Percentiles rank a stretch among this genome's conserved stretches.
Evolutionary conservation across 352 stramenopile genomes (phyloP).

Genomic region (Blastocystis sp.): DNA sequence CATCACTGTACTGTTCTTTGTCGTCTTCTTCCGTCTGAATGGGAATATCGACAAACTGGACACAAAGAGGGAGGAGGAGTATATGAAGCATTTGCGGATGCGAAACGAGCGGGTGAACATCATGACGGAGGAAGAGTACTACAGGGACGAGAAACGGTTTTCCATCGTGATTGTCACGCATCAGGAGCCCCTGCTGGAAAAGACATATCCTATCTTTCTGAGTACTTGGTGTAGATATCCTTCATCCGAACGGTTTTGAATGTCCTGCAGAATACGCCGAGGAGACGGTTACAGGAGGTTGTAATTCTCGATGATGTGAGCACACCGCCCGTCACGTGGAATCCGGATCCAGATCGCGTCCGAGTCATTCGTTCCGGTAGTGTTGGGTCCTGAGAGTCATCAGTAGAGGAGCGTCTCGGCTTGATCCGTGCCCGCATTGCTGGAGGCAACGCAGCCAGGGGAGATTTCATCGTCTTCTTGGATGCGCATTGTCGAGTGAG

Average conservation of each 20-base stretch:
- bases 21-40: not conserved
- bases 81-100: not conserved
- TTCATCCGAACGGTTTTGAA: constrained; percentile 44
- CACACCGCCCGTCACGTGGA: constrained; percentile 53
- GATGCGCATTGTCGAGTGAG: constrained; percentile 72
- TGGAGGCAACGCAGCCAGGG: constrained; percentile 55
- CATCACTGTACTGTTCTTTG: not conserved
- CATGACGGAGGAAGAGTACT: constrained; percentile 44
- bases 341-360: constrained; percentile 54
- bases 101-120: not conserved
- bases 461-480: constrained; percentile 66
- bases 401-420: constrained; percentile 51
- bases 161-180: constrained; percentile 62
- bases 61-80: not conserved
- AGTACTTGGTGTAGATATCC: not conserved
- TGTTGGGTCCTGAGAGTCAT: not conserved
- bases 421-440: constrained; percentile 65
- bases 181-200: constrained; percentile 52
- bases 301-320: constrained; percentile 32
- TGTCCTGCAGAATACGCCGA: constrained; percentile 64
- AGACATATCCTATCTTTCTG: constrained; percentile 58
- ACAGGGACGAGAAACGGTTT: constrained; percentile 32
- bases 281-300: constrained; percentile 42
- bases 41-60: not conserved
- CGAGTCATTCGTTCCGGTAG: constrained; percentile 62